Conservation (phyloP, 371 early-diverging fungal genomes). For the Mucor circinelloides region DNA sequence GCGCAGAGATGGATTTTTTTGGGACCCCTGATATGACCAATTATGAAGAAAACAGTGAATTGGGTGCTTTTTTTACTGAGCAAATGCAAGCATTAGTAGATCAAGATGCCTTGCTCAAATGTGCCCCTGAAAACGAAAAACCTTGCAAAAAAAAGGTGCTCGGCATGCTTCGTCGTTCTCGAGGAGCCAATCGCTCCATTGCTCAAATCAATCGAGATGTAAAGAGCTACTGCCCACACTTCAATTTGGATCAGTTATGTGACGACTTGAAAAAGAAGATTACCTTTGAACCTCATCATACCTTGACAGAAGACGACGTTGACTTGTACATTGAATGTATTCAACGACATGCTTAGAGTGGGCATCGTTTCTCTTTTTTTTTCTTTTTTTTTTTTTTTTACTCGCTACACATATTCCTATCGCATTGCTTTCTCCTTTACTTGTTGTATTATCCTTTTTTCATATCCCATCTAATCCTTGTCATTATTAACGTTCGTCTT, state of each 20-base stretch:
- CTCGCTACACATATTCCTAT: background rate
- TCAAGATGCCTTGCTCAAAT: conserved; percentile 1
- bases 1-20: conserved; percentile 16
- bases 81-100: conserved; percentile 12
- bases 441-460: background rate
- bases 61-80: conserved; percentile 7
- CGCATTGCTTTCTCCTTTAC: background rate
- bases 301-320: conserved; percentile 22
- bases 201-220: conserved; percentile 23
- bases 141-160: conserved; percentile 9
- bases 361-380: background rate
- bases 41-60: background rate
- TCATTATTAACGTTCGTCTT: background rate
- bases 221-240: conserved; percentile 26
- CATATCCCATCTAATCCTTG: background rate
- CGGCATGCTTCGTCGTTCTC: conserved; percentile 4
- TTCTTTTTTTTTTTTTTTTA: background rate
- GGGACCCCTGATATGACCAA: background rate
- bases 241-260: conserved; percentile 29
- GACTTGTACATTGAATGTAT: conserved; percentile 25
- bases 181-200: conserved; percentile 8
- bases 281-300: conserved; percentile 11
- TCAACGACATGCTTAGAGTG: conserved; percentile 6
- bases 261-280: conserved; percentile 13
- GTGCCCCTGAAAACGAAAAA: conserved; percentile 19